These are phyloP conservation scores for Trametes versicolor DNA, from an alignment of 1,284 basidiomycete species.

Conservation along the genomic window DNA sequence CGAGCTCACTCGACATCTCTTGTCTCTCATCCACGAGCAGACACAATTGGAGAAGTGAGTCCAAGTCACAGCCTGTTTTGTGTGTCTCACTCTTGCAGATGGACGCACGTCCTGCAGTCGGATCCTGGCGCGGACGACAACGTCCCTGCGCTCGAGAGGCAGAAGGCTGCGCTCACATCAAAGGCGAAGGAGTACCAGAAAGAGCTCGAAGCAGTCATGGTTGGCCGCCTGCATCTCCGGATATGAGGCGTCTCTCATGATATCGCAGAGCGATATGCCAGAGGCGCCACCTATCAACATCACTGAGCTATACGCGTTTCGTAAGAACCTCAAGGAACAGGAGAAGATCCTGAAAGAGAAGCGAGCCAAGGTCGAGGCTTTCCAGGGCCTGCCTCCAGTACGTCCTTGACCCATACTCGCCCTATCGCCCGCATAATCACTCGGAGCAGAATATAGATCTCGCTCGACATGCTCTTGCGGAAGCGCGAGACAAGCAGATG, in stretches of 20 bases:
- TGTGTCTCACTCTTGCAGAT: slow-evolving; percentile 41
- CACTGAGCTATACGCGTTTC: slow-evolving; percentile 48
- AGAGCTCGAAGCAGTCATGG: slow-evolving; percentile 49
- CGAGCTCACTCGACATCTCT: slow-evolving; percentile 49
- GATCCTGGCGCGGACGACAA: slow-evolving; percentile 42
- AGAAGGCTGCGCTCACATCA: slow-evolving; percentile 49
- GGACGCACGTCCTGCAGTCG: slow-evolving; percentile 46
- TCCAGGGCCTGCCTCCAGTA: slow-evolving; percentile 60
- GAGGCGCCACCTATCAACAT: slow-evolving; percentile 48
- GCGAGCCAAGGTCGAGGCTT: slow-evolving; percentile 53
- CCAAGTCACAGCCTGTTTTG: not conserved
- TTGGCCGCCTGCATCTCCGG: slow-evolving; percentile 26
- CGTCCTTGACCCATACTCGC: no score
- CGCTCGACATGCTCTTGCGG: slow-evolving; percentile 52
- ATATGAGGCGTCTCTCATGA: not conserved
- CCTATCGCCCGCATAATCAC: slow-evolving; percentile 1
- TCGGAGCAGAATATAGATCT: slow-evolving; percentile 54
- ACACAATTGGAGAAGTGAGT: slow-evolving; percentile 50
- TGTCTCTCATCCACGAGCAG: slow-evolving; percentile 47
- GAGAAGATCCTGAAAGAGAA: slow-evolving; percentile 54
- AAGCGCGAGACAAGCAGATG: slow-evolving; percentile 54
- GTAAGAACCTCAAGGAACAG: slow-evolving; percentile 48
- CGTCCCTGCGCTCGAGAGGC: slow-evolving; percentile 46
- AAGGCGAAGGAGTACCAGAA: slow-evolving; percentile 58
- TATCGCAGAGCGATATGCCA: slow-evolving; percentile 44